Evolutionary conservation across 768 basidiomycete genomes (phyloP), one percentile per base, ranked within the genome.

Genomic region (Filobasidium floriforme): DNA sequence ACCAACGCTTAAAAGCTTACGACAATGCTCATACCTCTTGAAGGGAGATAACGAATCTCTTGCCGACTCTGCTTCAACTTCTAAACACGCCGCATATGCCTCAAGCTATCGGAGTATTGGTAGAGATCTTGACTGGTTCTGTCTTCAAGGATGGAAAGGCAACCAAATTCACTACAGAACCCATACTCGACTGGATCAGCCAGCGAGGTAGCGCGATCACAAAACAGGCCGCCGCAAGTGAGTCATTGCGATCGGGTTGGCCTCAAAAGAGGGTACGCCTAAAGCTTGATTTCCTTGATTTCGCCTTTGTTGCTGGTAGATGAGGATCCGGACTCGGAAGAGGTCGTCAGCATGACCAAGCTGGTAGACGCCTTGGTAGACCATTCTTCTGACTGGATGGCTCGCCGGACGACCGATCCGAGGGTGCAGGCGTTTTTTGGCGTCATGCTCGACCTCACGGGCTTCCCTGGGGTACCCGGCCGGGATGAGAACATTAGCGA

Each of bases 401-500:
- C 90, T 6, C 73, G 82, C 7, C 83, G 88, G 70, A 83, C 93
- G 62, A 82, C 64, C 60, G 73, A 71, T 40, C 81, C 82, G 0
- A 81, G 87, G 14, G 82, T 85, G 0, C 91, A 92, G 71, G 83
- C 81, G 0, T 90, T 89, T 72, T 80, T 97, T 1, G 82, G 84
- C 5, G 76, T 89, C 12, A 75, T 93, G 59, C 79, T 96, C 22
- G 82, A 85, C 19, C 88, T 89, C 68, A 90, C 89, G 0, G 87
- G 85, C 0, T 78, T 85, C 11, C 85, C 86, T 0, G 90, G 90
- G 0, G 85, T 85, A 67, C 90, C 87, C 73, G 89, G 88, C 0
- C 83, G 84, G 0, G 91, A 93, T 57, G 92, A 93, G 75, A 88
- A 90, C 59, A 87, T 89, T 73, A 92, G 89, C 71, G 90, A 93